Percentiles rank a stretch among this genome's conserved stretches.
Conservation (phyloP, 2,329 filamentous ascomycete species). For the Epichloe uncinata region DNA sequence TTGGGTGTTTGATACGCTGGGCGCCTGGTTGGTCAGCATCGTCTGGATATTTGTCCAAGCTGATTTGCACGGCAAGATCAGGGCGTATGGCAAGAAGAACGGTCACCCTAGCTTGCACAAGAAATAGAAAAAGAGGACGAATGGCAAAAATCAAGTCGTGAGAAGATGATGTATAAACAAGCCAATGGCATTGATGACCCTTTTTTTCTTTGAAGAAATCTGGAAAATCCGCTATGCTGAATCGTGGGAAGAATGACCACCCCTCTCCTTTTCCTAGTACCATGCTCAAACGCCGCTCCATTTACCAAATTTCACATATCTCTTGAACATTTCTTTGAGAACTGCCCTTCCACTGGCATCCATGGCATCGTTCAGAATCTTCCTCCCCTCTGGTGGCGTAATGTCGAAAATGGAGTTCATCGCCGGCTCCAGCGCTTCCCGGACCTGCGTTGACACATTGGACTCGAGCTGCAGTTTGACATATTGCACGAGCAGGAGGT, state of each 20-base stretch:
- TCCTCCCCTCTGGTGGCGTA: slow-evolving; percentile 39
- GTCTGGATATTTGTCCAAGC: slow-evolving; percentile 45
- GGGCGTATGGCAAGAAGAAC: slow-evolving; percentile 40
- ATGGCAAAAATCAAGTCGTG: background rate
- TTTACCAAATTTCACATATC: slow-evolving; percentile 50
- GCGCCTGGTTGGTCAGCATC: slow-evolving; percentile 38
- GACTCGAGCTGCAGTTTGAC: slow-evolving; percentile 47
- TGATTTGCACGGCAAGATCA: slow-evolving; percentile 45
- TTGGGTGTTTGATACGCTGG: slow-evolving; percentile 44
- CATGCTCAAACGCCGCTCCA: slow-evolving; percentile 41
- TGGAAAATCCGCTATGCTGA: slow-evolving; percentile 1
- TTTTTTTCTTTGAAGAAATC: background rate
- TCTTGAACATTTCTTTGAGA: slow-evolving; percentile 42
- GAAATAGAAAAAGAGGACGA: slow-evolving; percentile 9
- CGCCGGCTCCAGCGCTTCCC: slow-evolving; percentile 43
- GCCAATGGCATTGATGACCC: background rate
- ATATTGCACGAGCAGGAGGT: slow-evolving; percentile 44
- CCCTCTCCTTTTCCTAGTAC: background rate
- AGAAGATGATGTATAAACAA: background rate
- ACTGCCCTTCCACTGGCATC: slow-evolving; percentile 46
- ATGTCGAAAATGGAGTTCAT: slow-evolving; percentile 47
- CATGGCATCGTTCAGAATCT: slow-evolving; percentile 45
- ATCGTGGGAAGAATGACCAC: background rate
- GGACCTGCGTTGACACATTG: slow-evolving; percentile 34
- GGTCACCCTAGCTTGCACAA: slow-evolving; percentile 42